These are phyloP conservation scores for Rhizoclosmatium globosum DNA, from an alignment of 192 early-diverging fungal genomes.

Conservation along the genomic window DNA sequence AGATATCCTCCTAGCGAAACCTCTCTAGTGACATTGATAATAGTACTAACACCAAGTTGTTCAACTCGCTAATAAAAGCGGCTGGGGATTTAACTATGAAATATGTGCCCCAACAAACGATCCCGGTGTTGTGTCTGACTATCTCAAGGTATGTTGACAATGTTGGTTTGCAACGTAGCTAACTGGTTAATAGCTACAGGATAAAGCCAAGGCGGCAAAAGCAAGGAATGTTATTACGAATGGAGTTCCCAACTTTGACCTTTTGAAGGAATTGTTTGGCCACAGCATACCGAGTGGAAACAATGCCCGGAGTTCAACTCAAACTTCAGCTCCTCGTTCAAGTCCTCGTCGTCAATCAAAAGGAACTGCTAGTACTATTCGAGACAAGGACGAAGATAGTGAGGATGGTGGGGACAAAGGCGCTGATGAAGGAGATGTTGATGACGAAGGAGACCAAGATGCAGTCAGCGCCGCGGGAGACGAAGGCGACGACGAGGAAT, in stretches of 20 bases:
- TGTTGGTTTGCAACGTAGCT: not conserved
- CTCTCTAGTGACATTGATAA: too few relatives aligned
- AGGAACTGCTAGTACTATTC: too few relatives aligned
- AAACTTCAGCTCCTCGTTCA: not conserved
- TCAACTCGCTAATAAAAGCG: not conserved
- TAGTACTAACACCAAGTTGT: too few relatives aligned
- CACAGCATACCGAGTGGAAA: not conserved
- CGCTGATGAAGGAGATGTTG: not conserved
- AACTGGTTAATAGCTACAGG: not conserved
- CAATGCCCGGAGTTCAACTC: not conserved
- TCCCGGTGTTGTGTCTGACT: too few relatives aligned
- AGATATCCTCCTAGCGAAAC: too few relatives aligned
- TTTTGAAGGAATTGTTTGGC: not conserved
- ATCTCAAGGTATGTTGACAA: not conserved
- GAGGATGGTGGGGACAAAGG: constrained; percentile 2
- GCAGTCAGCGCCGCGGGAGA: too few relatives aligned
- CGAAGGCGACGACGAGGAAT: too few relatives aligned
- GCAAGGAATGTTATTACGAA: not conserved
- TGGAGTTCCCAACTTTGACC: not conserved
- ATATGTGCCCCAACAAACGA: not conserved
- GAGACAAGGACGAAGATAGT: too few relatives aligned
- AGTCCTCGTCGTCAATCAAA: too few relatives aligned
- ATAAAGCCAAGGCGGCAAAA: not conserved
- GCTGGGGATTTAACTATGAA: not conserved
- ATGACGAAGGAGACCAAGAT: not conserved